Percentiles rank a stretch among this genome's conserved stretches.
phyloP scores from a whole-genome alignment of 23 red algal species.

The Agarophyton chilense region DNA sequence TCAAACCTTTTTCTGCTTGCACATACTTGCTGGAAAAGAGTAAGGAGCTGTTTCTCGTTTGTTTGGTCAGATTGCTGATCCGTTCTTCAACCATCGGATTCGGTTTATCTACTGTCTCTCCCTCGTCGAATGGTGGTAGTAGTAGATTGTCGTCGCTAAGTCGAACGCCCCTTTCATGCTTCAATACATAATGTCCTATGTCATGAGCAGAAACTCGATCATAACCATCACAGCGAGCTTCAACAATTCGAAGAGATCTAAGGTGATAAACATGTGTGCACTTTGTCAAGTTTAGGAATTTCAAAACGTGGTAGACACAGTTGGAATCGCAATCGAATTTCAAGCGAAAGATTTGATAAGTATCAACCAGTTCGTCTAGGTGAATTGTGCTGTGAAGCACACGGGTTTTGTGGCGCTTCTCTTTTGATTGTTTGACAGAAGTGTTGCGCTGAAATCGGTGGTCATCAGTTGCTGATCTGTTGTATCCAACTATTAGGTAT shows the following conservation, averaged over 20 bases:
- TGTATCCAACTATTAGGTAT: not conserved
- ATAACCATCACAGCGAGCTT: conserved; percentile 54
- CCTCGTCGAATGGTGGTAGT: conserved; percentile 10
- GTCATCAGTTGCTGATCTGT: not conserved
- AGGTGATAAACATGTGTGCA: conserved; percentile 25
- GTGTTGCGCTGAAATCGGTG: not conserved
- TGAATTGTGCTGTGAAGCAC: conserved; percentile 22
- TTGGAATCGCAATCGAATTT: not conserved
- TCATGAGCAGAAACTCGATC: conserved; percentile 40
- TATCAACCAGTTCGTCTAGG: not conserved
- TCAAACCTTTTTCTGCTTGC: not conserved
- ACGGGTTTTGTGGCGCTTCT: not conserved
- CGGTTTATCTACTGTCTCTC: conserved; percentile 20
- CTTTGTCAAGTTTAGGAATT: conserved; percentile 19
- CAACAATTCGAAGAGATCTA: conserved; percentile 1
- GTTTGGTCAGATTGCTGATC: not conserved
- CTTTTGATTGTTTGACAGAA: not conserved
- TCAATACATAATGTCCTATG: conserved; percentile 29
- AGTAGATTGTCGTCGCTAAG: conserved; percentile 35
- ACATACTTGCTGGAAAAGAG: not conserved
- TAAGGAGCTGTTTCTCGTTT: not conserved
- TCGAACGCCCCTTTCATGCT: conserved; percentile 5
- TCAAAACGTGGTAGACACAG: conserved; percentile 9
- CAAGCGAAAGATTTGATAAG: conserved; percentile 50
- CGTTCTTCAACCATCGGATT: not conserved